A percentile compares a stretch with the other conserved stretches of the same genome.
These are phyloP conservation scores for Tulasnella sp. DNA, from an alignment of 768 basidiomycete species.

Conservation along the genomic window DNA sequence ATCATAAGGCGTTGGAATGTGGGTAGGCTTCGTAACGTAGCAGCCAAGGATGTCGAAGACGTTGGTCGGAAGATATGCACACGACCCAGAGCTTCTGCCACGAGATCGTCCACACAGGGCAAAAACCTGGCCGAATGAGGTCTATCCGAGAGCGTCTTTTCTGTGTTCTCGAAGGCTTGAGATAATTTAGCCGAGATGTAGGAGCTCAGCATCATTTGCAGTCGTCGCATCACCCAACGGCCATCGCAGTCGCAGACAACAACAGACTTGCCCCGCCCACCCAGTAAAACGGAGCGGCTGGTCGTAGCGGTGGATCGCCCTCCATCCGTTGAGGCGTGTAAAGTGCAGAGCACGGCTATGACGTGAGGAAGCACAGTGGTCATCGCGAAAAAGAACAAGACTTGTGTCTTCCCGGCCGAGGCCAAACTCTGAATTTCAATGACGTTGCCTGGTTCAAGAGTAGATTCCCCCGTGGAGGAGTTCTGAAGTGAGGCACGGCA, in stretches of 20 bases:
- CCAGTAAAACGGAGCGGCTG: slow-evolving; percentile 25
- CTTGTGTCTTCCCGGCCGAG: slow-evolving; percentile 62
- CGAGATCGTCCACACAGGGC: slow-evolving; percentile 22
- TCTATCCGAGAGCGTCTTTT: neutral
- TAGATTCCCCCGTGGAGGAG: slow-evolving; percentile 18
- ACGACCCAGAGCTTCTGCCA: slow-evolving; percentile 34
- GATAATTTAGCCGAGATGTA: slow-evolving; percentile 29
- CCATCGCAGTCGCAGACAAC: slow-evolving; percentile 60
- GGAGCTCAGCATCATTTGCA: slow-evolving; percentile 39
- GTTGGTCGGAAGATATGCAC: slow-evolving; percentile 59
- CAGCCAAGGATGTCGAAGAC: slow-evolving; percentile 56
- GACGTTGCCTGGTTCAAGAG: slow-evolving; percentile 44
- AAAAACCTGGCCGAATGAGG: neutral
- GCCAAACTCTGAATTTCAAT: slow-evolving; percentile 68
- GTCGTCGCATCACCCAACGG: slow-evolving; percentile 45
- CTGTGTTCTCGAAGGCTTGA: neutral
- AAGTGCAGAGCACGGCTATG: slow-evolving; percentile 9
- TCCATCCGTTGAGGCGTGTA: slow-evolving; percentile 18
- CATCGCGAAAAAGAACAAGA: slow-evolving; percentile 54
- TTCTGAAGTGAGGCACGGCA: slow-evolving; percentile 2
- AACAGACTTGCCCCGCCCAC: slow-evolving; percentile 53
- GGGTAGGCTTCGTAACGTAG: slow-evolving; percentile 47
- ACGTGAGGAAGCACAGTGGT: slow-evolving; percentile 42
- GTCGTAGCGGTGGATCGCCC: slow-evolving; percentile 20
- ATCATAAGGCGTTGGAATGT: slow-evolving; percentile 39